Conservation (phyloP, 257 asterid genomes). For the Nicotiana benthamiana region DNA sequence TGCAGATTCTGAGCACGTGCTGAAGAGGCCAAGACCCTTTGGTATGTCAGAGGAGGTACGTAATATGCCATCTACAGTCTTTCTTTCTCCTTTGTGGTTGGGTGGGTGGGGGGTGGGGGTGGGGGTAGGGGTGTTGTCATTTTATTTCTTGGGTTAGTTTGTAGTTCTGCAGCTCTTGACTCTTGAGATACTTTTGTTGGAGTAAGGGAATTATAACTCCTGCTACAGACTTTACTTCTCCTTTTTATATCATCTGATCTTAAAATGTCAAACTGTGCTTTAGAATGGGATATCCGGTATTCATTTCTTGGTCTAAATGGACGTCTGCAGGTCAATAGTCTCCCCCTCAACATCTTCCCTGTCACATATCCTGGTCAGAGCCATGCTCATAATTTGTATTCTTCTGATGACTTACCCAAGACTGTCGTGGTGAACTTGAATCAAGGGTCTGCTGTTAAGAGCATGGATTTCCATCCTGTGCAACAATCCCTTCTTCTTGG, state of each 20-base stretch:
- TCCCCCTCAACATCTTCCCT: conserved; percentile 29
- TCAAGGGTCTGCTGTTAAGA: conserved; percentile 59
- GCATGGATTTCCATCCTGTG: conserved; percentile 64
- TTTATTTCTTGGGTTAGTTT: neutral
- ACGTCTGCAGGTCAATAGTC: conserved; percentile 34
- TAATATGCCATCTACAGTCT: neutral
- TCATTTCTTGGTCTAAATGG: neutral
- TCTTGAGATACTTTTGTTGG: neutral
- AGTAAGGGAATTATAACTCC: neutral
- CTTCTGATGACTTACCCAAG: conserved; percentile 48
- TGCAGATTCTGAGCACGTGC: conserved; percentile 41
- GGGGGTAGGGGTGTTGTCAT: neutral
- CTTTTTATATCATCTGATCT: neutral
- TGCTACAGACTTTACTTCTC: neutral
- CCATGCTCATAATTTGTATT: conserved; percentile 20
- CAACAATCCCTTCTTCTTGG: conserved; percentile 50
- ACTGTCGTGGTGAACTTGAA: conserved; percentile 39
- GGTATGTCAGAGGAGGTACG: conserved; percentile 44
- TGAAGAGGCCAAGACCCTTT: conserved; percentile 40
- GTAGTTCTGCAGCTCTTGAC: neutral
- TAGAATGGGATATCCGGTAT: neutral
- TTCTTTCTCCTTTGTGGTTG: neutral
- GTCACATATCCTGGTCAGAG: conserved; percentile 29
- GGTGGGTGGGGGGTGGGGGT: too few relatives aligned
- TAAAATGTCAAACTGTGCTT: neutral